These are phyloP conservation scores for Oidiodendron maius DNA, from an alignment of 495 filamentous ascomycete species.

Conservation along the genomic window DNA sequence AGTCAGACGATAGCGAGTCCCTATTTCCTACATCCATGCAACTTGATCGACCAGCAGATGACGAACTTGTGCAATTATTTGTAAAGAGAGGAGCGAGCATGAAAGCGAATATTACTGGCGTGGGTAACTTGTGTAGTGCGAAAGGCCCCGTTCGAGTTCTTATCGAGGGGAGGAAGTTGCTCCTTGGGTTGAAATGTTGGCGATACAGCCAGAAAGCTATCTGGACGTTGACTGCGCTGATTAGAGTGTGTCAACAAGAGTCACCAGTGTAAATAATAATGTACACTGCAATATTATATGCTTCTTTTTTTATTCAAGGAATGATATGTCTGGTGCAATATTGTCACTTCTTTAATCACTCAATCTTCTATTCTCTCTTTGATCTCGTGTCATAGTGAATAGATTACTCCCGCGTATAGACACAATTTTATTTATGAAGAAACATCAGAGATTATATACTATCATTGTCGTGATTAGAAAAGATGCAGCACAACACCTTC, in stretches of 20 bases:
- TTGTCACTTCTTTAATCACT: too few species aligned
- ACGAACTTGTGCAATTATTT: conserved; percentile 48
- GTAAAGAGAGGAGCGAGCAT: conserved; percentile 42
- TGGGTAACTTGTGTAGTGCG: conserved; percentile 41
- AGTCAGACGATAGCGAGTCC: conserved; percentile 2
- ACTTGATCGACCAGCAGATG: conserved; percentile 46
- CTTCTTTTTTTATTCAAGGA: too few species aligned
- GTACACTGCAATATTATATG: too few species aligned
- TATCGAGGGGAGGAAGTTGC: conserved; percentile 34
- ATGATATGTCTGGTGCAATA: too few species aligned
- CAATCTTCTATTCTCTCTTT: too few species aligned
- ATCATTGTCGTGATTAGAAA: too few species aligned
- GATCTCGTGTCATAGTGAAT: too few species aligned
- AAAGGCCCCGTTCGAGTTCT: conserved; percentile 38
- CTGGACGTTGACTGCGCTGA: conserved; percentile 1
- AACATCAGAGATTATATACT: too few species aligned
- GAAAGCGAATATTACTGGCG: conserved; percentile 40
- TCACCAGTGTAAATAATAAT: too few species aligned
- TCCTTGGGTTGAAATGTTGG: conserved; percentile 26
- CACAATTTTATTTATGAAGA: too few species aligned
- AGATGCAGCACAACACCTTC: background rate
- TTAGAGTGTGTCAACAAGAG: conserved; percentile 7
- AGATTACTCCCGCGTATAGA: too few species aligned
- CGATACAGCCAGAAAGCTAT: conserved; percentile 3
- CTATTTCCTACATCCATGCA: conserved; percentile 33